These are phyloP conservation scores for Epichloe gansuensis DNA, from an alignment of 2,329 filamentous ascomycete genomes.

Conservation along the genomic window DNA sequence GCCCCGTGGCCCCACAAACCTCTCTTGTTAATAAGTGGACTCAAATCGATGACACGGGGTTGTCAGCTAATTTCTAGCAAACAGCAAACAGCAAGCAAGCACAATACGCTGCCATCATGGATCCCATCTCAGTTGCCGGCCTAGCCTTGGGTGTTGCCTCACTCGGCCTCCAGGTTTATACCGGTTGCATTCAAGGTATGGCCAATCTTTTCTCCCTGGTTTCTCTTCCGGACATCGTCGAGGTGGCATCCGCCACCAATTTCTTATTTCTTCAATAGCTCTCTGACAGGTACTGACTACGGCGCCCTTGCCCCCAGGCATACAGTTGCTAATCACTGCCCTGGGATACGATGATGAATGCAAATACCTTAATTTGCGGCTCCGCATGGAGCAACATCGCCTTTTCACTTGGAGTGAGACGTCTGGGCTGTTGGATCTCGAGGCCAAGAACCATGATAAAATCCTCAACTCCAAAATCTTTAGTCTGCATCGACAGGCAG, in stretches of 20 bases:
- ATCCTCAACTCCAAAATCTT: slow-evolving; percentile 35
- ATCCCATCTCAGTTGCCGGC: slow-evolving; percentile 30
- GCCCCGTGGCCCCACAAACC: neutral
- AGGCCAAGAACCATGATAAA: slow-evolving; percentile 27
- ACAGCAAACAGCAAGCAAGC: neutral
- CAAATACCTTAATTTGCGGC: slow-evolving; percentile 33
- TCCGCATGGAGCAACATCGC: slow-evolving; percentile 38
- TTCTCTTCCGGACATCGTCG: neutral
- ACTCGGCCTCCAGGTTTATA: slow-evolving; percentile 34
- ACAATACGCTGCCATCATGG: slow-evolving; percentile 18
- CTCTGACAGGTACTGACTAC: neutral
- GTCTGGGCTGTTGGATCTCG: slow-evolving; percentile 33
- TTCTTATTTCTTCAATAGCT: neutral
- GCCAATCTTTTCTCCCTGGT: neutral
- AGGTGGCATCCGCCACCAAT: neutral
- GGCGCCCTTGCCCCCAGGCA: slow-evolving; percentile 12
- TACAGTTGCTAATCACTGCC: slow-evolving; percentile 36
- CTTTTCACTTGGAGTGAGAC: slow-evolving; percentile 38
- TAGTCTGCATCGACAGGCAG: slow-evolving; percentile 33
- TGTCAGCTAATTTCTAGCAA: neutral
- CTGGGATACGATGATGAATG: slow-evolving; percentile 34
- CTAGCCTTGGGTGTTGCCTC: slow-evolving; percentile 33
- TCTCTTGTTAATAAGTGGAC: neutral
- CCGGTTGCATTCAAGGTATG: slow-evolving; percentile 31
- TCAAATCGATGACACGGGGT: too few species aligned